phyloP scores from a whole-genome alignment of 257 asterid genomes.

The Solanum dulcamara region DNA sequence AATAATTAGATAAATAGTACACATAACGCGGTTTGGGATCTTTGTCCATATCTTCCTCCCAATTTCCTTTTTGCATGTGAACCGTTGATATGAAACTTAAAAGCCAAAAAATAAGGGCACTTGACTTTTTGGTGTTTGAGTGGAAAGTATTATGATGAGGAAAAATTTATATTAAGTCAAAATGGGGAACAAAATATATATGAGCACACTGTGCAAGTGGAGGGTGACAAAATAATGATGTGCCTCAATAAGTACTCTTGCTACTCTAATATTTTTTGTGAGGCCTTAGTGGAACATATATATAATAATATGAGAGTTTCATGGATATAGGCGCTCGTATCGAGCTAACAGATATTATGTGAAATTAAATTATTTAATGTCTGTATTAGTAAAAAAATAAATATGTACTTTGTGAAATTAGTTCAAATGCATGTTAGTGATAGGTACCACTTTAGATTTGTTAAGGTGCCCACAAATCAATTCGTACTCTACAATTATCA shows the following conservation, averaged over 20 bases:
- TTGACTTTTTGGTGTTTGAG: neutral
- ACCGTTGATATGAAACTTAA: neutral
- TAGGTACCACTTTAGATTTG: too few species aligned
- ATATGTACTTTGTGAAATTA: too few species aligned
- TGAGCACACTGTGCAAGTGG: slow-evolving; percentile 14
- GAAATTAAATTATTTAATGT: too few species aligned
- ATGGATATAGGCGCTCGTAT: neutral
- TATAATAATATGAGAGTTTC: neutral
- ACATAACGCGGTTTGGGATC: neutral
- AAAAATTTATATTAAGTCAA: slow-evolving; percentile 15
- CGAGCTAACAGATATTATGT: neutral
- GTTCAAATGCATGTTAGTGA: too few species aligned
- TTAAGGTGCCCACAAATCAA: too few species aligned
- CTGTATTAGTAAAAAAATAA: too few species aligned
- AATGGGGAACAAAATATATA: neutral
- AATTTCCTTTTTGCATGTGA: slow-evolving; percentile 1
- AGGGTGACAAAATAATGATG: slow-evolving; percentile 16
- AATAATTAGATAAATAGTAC: neutral
- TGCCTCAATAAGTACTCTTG: neutral
- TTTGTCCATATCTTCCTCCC: neutral
- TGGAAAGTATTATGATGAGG: slow-evolving; percentile 8
- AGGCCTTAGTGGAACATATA: neutral
- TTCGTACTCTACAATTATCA: neutral
- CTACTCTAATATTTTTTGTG: neutral
- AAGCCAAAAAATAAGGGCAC: neutral